Evolutionary conservation across 2,329 filamentous ascomycete genomes (phyloP), one percentile per base, ranked within the genome.

Genomic region (Sphaerulina vaccinii): DNA sequence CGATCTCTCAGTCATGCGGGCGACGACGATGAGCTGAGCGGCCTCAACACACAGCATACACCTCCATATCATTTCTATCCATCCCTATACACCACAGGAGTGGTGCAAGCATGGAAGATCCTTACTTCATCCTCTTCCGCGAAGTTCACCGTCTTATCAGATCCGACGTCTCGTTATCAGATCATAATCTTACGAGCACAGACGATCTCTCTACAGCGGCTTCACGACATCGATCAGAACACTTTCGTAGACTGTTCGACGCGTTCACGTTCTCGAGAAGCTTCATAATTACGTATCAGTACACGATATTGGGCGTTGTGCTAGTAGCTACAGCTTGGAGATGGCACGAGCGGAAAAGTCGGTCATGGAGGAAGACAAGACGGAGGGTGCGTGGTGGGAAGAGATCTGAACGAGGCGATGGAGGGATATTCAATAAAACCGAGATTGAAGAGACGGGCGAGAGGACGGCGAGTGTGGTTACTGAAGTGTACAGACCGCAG

Each of bases 261-360:
- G 52, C 48, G n/a, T 51, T 57, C 16, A 5, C 19, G 21, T 75
- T 68, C 55, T 68, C 69, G 3, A 58, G 71, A 48, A 60, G 61
- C 35, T 67, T 75, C 16, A 50, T 74, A 13, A 45, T 65, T 8
- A 70, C 66, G 0, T 76, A 75, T 45, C 74, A 76, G 47, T 33
- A 66, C 2, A 69, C 70, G 1, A 52, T 75, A 18, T 21, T 73
- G 2, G 66, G 54, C 1, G 56, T 75, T 8, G 54, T 76, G 32
- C 19, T 70, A 1, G 29, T 69, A 2, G 70, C 73, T 49, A 66
- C 72, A 0, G 52, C 58, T 11, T 69, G 66, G 65, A 37, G 56
- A 39, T 56, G 52, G 49, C 45, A 49, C 13, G 45, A 54, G 19
- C 32, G 53, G 38, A 27, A 47, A 36, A 42, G 29, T 21, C 38